phyloP scores from a whole-genome alignment of 129 eudicot species.

The Saussurea involucrata region DNA sequence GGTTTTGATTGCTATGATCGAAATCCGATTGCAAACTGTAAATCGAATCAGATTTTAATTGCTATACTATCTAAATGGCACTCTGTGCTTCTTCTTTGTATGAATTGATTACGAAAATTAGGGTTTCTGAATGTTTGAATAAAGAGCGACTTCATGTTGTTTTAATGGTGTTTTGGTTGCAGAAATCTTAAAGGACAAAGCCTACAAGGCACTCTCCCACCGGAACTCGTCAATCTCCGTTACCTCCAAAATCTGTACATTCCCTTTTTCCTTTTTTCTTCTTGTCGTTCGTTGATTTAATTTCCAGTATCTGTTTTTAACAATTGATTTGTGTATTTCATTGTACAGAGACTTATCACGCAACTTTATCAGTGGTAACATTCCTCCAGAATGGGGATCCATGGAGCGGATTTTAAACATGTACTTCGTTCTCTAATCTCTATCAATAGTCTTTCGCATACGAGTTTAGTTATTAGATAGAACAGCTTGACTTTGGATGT shows the following conservation, averaged over 20 bases:
- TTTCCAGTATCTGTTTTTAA: not conserved
- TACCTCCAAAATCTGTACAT: slow-evolving; percentile 50
- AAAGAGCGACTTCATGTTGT: not conserved
- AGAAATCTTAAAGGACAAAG: slow-evolving; percentile 59
- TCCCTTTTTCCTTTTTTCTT: not conserved
- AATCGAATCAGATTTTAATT: no score
- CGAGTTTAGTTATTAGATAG: not conserved
- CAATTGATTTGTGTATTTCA: not conserved
- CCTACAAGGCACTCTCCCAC: slow-evolving; percentile 59
- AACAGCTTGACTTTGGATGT: not conserved
- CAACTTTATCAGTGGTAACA: slow-evolving; percentile 61
- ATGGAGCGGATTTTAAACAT: slow-evolving; percentile 39
- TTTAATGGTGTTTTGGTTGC: slow-evolving; percentile 15
- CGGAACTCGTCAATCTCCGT: slow-evolving; percentile 46
- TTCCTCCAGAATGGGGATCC: slow-evolving; percentile 71
- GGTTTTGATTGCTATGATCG: not conserved
- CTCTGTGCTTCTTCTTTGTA: not conserved
- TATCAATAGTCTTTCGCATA: not conserved
- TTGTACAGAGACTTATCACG: slow-evolving; percentile 54
- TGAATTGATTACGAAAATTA: not conserved
- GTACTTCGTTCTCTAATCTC: slow-evolving; percentile 18
- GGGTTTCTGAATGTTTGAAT: not conserved
- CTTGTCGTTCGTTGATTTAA: not conserved
- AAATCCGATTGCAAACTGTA: not conserved
- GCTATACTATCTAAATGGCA: no score